These are phyloP conservation scores for Cornus controversa DNA, from an alignment of 148 eudicot genomes.

Conservation along the genomic window DNA sequence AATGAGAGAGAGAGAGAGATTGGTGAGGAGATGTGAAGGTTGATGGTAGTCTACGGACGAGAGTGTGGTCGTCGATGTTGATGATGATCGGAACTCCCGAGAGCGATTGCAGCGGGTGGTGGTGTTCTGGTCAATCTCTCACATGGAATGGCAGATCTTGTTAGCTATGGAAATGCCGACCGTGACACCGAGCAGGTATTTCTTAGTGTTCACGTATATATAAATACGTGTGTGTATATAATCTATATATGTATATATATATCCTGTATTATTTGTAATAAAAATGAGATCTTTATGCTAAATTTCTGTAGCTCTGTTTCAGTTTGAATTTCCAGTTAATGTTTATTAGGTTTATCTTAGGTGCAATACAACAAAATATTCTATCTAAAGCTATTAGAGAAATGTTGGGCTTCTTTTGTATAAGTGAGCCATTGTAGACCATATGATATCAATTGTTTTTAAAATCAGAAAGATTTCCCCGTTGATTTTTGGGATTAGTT, in stretches of 20 bases:
- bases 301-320: not conserved
- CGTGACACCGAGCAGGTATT: slow-evolving; percentile 82
- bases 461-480: no score
- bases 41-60: slow-evolving; percentile 34
- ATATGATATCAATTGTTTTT: no score
- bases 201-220: not conserved
- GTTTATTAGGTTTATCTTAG: slow-evolving; percentile 1
- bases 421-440: no score
- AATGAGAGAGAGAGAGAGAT: slow-evolving; percentile 2
- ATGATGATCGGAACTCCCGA: slow-evolving; percentile 68
- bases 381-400: no score
- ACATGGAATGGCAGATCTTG: slow-evolving; percentile 99
- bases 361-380: not conserved
- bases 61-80: slow-evolving; percentile 28
- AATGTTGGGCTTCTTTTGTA: no score
- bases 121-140: slow-evolving; percentile 46
- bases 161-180: slow-evolving; percentile 51
- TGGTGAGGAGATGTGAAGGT: slow-evolving; percentile 17
- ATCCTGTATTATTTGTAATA: not conserved
- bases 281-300: not conserved
- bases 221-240: not conserved
- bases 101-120: slow-evolving; percentile 45
- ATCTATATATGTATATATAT: no score
- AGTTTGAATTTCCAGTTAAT: not conserved
- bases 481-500: no score